Percentiles rank a stretch among this genome's conserved stretches.
Evolutionary conservation across 139 green algal genomes (phyloP).

Genomic region (Volvox africanus): DNA sequence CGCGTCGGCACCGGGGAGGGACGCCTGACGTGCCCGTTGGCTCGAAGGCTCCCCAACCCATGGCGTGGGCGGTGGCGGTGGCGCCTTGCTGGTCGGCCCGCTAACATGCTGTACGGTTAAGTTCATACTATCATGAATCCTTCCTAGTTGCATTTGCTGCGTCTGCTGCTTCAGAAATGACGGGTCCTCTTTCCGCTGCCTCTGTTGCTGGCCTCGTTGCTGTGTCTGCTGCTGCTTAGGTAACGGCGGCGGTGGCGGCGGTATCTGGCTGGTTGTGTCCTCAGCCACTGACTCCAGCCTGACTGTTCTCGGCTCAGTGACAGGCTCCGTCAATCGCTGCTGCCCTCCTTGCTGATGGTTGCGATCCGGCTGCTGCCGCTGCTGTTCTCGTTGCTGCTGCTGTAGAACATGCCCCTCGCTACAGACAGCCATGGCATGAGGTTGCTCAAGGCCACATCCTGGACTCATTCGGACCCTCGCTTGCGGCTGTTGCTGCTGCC

Average conservation of each 20-base stretch:
- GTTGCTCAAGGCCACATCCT: not conserved
- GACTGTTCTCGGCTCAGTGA: not conserved
- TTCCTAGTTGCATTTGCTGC: conserved; percentile 5
- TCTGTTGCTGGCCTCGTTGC: not conserved
- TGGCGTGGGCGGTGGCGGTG: not conserved
- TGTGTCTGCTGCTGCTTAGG: not conserved
- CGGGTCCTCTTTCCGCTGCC: not conserved
- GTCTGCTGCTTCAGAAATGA: not conserved
- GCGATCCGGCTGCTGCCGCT: not conserved
- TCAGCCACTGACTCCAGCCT: not conserved
- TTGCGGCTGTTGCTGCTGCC: not conserved
- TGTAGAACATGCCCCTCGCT: not conserved
- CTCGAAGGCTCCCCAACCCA: not conserved
- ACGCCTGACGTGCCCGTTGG: not conserved
- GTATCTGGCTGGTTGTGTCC: not conserved
- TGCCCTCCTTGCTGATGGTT: not conserved
- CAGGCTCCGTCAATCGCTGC: not conserved
- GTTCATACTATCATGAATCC: not conserved
- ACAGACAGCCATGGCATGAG: not conserved
- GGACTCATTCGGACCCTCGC: not conserved
- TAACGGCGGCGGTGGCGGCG: not conserved
- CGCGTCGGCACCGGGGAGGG: not conserved
- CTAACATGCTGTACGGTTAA: not conserved
- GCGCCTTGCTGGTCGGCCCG: not conserved
- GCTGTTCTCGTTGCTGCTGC: not conserved